Conservation (phyloP, 371 early-diverging fungal genomes). For the Mortierella sp. region DNA sequence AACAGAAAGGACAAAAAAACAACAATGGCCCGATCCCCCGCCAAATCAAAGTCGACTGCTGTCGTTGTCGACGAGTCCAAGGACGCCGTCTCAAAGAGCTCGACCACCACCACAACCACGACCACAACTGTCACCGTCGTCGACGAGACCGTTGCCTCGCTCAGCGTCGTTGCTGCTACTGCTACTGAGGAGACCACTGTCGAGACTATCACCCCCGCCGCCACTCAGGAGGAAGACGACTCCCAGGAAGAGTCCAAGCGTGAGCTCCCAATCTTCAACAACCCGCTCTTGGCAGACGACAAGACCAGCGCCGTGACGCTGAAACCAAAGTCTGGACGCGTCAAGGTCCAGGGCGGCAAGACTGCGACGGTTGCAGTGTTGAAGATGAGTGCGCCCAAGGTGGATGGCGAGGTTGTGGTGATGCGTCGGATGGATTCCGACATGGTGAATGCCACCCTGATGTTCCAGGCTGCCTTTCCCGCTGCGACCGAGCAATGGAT, state of each 20-base stretch:
- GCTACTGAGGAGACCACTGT: background rate
- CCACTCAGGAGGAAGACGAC: background rate
- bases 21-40: slow-evolving; percentile 23
- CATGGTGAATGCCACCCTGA: slow-evolving; percentile 29
- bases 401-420: slow-evolving; percentile 34
- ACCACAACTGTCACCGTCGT: slow-evolving; percentile 23
- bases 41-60: slow-evolving; percentile 19
- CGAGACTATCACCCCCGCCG: background rate
- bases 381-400: slow-evolving; percentile 38
- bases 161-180: slow-evolving; percentile 1
- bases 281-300: slow-evolving; percentile 34
- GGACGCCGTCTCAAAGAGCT: slow-evolving; percentile 5
- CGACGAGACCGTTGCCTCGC: slow-evolving; percentile 21
- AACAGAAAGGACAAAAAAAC: slow-evolving; percentile 10
- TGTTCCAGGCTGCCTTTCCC: slow-evolving; percentile 39
- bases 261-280: slow-evolving; percentile 41
- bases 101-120: slow-evolving; percentile 19
- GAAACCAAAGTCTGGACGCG: slow-evolving; percentile 42
- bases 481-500: slow-evolving; percentile 20
- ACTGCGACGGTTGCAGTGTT: slow-evolving; percentile 22
- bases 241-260: slow-evolving; percentile 10
- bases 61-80: slow-evolving; percentile 14
- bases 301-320: slow-evolving; percentile 10
- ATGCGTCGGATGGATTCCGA: slow-evolving; percentile 44
- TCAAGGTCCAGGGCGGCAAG: slow-evolving; percentile 28